Evolutionary conservation across 1,284 basidiomycete genomes (phyloP), one percentile per base, ranked within the genome.

Genomic region (Hymenochaete sp.): DNA sequence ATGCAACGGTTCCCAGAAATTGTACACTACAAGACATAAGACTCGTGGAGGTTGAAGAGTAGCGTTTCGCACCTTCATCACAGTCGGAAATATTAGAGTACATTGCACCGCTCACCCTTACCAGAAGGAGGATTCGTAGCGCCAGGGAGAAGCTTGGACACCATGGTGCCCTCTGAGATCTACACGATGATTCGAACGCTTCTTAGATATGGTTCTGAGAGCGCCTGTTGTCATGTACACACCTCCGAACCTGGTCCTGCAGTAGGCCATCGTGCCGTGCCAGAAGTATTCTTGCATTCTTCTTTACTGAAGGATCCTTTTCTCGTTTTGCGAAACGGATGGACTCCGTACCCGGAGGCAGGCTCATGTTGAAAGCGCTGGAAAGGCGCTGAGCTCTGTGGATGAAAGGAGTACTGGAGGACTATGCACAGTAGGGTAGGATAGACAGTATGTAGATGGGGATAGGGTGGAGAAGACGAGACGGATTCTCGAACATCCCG

Each of bases 1-100:
- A 64, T 98, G 95, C 26, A 98, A 67, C 18, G 96, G 95, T 60
- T 98, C 96, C 90, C 90, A 98, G 65, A 97, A 98, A 64, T 98
- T 98, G 73, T 84, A 98, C 9, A 95, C 93, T 96, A 53, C n/a
- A 29, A 39, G 26, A 22, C 26, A n/a, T n/a, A n/a, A n/a, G n/a
- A n/a, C n/a, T n/a, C n/a, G n/a, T 18, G 13, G 13, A 19, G 8
- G 21, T 6, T 35, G 27, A 4, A 13, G 14, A 43, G 28, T 27
- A 11, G 19, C 22, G 6, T 21, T 33, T 4, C 8, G 50, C 49
- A 92, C 93, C 90, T 77, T 99, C 96, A 59, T 99, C 96, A 56
- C 96, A 98, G 62, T 98, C 96, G 53, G 84, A 77, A 50, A 97
- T 89, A 55, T 92, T 88, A n/a, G 84, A 79, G 60, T 93, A 98